phyloP scores from a whole-genome alignment of 2,329 filamentous ascomycete genomes.

The Pseudocercospora pini-densiflorae region DNA sequence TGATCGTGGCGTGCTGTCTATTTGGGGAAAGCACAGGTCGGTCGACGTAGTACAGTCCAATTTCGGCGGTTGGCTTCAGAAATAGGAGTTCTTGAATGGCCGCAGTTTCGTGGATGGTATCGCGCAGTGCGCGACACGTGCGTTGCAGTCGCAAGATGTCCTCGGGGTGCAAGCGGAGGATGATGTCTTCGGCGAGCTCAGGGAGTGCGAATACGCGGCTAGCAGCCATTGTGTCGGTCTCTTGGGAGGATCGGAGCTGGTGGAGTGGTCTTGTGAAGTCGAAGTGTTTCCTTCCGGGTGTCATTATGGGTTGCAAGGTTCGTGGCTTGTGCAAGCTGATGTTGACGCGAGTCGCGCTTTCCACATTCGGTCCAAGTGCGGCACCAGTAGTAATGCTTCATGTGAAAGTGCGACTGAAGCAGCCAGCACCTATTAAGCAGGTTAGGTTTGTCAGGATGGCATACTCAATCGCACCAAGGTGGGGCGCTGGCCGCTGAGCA shows the following conservation, averaged over 20 bases:
- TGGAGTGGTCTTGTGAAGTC: background rate
- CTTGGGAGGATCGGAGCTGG: background rate
- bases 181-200: slow-evolving; percentile 10
- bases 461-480: background rate
- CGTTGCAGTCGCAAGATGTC: slow-evolving; percentile 2
- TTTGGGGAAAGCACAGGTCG: background rate
- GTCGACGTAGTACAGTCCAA: background rate
- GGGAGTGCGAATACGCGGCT: background rate
- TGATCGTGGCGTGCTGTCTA: background rate
- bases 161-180: background rate
- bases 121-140: background rate
- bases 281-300: background rate
- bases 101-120: background rate
- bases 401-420: background rate
- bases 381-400: background rate
- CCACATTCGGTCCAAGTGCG: background rate
- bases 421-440: too few species aligned
- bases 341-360: background rate
- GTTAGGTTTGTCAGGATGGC: background rate
- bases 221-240: background rate
- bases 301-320: background rate
- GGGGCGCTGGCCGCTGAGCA: background rate
- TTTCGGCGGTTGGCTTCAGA: background rate
- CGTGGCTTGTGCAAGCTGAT: background rate
- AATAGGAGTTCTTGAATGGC: slow-evolving; percentile 5